A percentile compares a stretch with the other conserved stretches of the same genome.
These are phyloP conservation scores for Quercus gilva DNA, from an alignment of 306 rosid genomes.

Conservation along the genomic window DNA sequence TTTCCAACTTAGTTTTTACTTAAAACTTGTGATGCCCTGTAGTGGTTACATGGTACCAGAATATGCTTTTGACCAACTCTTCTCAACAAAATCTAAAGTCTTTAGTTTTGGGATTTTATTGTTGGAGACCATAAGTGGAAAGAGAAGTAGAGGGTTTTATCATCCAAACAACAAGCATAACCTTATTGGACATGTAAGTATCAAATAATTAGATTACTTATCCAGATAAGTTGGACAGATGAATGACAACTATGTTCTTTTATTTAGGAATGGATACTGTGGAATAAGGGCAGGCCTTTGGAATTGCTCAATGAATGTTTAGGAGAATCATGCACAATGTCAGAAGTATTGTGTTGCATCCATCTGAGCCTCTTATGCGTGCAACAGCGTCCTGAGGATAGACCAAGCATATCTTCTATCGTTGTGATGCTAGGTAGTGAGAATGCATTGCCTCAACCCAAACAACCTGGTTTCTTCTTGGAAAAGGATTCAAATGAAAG, in stretches of 20 bases:
- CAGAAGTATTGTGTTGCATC: slow-evolving; percentile 38
- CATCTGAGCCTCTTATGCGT: slow-evolving; percentile 51
- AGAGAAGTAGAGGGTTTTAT: slow-evolving; percentile 35
- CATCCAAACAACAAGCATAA: slow-evolving; percentile 26
- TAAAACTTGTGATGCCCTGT: neutral
- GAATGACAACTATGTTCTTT: neutral
- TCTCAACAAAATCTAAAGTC: slow-evolving; percentile 50
- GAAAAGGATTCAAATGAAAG: neutral
- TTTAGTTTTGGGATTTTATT: slow-evolving; percentile 55
- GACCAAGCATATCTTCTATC: slow-evolving; percentile 52
- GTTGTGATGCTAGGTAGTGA: slow-evolving; percentile 46
- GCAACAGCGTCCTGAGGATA: slow-evolving; percentile 41
- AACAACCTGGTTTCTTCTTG: slow-evolving; percentile 38
- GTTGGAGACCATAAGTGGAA: slow-evolving; percentile 47
- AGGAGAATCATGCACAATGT: neutral
- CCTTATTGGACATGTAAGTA: slow-evolving; percentile 56
- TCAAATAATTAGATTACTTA: neutral
- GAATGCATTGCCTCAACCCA: slow-evolving; percentile 37
- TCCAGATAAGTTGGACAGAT: too few species aligned
- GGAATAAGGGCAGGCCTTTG: slow-evolving; percentile 18
- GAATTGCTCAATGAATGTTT: slow-evolving; percentile 24
- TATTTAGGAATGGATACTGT: slow-evolving; percentile 25
- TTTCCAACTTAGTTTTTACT: neutral
- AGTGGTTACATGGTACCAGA: slow-evolving; percentile 67
- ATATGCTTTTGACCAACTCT: slow-evolving; percentile 40